phyloP scores from a whole-genome alignment of 305 asterid species.

The Rubia balearica region DNA sequence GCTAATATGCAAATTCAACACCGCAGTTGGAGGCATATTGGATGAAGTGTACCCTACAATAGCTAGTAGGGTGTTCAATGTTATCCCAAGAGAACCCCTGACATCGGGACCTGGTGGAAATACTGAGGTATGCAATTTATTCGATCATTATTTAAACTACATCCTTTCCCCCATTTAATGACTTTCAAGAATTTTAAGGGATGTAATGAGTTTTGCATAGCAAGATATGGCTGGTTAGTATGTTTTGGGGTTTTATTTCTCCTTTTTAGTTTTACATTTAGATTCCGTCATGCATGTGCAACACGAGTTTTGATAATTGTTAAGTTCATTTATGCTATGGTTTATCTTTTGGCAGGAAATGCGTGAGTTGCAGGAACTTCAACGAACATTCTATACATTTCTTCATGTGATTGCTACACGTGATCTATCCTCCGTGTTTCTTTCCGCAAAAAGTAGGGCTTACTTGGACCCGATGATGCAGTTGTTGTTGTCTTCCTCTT shows the following conservation, averaged over 20 bases:
- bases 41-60: slow-evolving; percentile 79
- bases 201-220: neutral
- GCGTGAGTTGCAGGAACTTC: slow-evolving; percentile 83
- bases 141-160: neutral
- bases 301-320: neutral
- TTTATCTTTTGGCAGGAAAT: slow-evolving; percentile 54
- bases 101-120: slow-evolving; percentile 72
- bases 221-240: neutral
- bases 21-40: slow-evolving; percentile 56
- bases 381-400: slow-evolving; percentile 64
- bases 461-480: slow-evolving; percentile 77
- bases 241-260: neutral
- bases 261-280: neutral
- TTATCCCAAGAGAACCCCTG: slow-evolving; percentile 66
- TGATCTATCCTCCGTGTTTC: slow-evolving; percentile 71
- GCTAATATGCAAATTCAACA: slow-evolving; percentile 82
- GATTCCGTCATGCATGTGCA: neutral
- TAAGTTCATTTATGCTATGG: neutral
- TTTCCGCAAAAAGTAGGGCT: slow-evolving; percentile 47
- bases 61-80: slow-evolving; percentile 53
- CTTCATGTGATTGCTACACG: slow-evolving; percentile 75
- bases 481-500: slow-evolving; percentile 54
- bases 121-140: slow-evolving; percentile 55
- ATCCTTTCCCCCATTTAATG: neutral
- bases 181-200: neutral